Base-by-base conservation (phyloP, 306 rosid genomes). In the Cicer pinnatifidum region DNA sequence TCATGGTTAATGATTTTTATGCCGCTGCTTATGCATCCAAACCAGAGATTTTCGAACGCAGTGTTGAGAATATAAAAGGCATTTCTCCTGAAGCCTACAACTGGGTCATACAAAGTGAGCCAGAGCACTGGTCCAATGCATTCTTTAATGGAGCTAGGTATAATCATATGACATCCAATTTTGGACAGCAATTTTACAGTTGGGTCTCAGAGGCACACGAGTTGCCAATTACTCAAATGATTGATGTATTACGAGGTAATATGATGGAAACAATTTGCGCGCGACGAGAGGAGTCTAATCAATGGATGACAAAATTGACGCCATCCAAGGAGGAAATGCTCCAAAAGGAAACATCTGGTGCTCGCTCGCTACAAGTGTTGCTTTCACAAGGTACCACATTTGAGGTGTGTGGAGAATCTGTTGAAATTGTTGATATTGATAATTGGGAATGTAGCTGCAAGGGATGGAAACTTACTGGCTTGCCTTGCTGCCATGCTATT, bases 151-250 rank as follows among this genome's bases (percentile, higher is more conserved):
- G 99, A 82, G 87, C 86, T 67, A 88, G 99, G 85, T 95, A 91
- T 78, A 88, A 91, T 84, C 85, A 79, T 59, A 80, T 91, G 82
- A 82, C 87, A 12, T 91, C 97, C 7, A 89, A 84, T 82, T 88
- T 91, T 23, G 97, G 99, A 57, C 91, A 87, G 71, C 87, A 87
- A 66, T 90, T 95, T 89, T 95, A 91, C 80, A 84, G 84, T 75
- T 95, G 97, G 93, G 88, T 91, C 9, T 87, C 97, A 47, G 97
- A 95, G 80, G 96, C 99, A 9, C 90, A 95, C 45, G 99, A 94
- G 73, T 80, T 95, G 81, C 99, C 99, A 59, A 88, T 95, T 59
- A 95, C 96, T 75, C 97, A 91, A 82, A 91, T 95, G 97, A 80
- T 95, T 70, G 97, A 91, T 72, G 85, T 84, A 15, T 82, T 95